Conservation (phyloP, 2,329 filamentous ascomycete genomes). For the Proliferodiscus dingleyae region DNA sequence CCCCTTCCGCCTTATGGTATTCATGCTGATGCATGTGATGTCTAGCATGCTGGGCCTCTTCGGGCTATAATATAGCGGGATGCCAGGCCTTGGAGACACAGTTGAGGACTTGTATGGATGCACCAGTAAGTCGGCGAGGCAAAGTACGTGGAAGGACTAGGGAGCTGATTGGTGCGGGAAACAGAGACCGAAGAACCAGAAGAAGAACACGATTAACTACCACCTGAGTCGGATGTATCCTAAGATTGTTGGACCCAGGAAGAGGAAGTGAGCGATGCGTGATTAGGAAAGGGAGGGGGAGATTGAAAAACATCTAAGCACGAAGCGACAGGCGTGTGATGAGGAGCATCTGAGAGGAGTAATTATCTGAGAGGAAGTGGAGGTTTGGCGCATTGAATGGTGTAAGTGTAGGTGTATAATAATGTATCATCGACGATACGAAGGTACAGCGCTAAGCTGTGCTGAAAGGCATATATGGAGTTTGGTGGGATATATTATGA, state of each 20-base stretch:
- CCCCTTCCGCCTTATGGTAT: background rate
- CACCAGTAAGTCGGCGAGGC: slow-evolving; percentile 62
- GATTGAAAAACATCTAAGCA: background rate
- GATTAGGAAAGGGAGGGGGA: background rate
- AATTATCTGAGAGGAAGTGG: no score
- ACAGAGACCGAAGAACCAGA: slow-evolving; percentile 50
- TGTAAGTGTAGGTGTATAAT: no score
- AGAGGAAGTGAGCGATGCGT: slow-evolving; percentile 50
- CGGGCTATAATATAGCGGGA: slow-evolving; percentile 60
- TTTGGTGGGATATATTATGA: no score
- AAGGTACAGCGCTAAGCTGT: no score
- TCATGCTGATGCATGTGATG: slow-evolving; percentile 1
- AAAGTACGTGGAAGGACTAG: no score
- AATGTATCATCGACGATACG: no score
- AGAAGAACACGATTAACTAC: slow-evolving; percentile 85
- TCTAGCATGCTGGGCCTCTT: slow-evolving; percentile 78
- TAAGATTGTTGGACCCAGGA: slow-evolving; percentile 65
- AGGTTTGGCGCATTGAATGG: no score
- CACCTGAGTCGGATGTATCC: slow-evolving; percentile 75
- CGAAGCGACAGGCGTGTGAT: no score
- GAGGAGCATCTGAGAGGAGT: no score
- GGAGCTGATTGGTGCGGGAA: background rate
- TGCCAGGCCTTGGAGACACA: slow-evolving; percentile 56
- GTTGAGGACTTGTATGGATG: slow-evolving; percentile 73
- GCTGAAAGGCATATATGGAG: no score